A percentile compares a stretch with the other conserved stretches of the same genome.
These are phyloP conservation scores for Pseudopyrenochaeta lycopersici DNA, from an alignment of 2,329 filamentous ascomycete species.

Conservation along the genomic window DNA sequence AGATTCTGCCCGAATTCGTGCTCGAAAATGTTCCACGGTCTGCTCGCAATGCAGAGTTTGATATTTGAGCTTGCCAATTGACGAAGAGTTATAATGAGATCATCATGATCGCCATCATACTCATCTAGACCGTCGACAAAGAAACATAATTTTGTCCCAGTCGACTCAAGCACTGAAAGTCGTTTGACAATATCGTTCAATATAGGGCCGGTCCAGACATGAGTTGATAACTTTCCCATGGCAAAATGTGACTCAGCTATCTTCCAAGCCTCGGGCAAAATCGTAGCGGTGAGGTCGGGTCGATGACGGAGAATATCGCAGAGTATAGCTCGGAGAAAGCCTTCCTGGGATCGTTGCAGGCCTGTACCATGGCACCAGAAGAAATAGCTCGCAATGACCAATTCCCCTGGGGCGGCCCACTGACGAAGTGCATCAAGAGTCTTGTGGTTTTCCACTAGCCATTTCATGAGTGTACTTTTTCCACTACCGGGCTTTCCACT, in stretches of 20 bases:
- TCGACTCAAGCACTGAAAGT: too few relatives aligned
- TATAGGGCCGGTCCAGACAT: too few relatives aligned
- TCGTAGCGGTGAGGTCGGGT: conserved; percentile 10
- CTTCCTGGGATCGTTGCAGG: conserved; percentile 34
- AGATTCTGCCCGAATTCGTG: background rate
- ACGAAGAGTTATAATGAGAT: conserved; percentile 9
- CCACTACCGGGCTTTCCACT: conserved; percentile 48
- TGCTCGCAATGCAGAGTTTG: conserved; percentile 25
- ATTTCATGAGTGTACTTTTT: conserved; percentile 48
- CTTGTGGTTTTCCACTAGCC: conserved; percentile 17
- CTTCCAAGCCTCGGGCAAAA: background rate
- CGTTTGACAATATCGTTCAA: too few relatives aligned
- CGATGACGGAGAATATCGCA: conserved; percentile 16
- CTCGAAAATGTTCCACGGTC: conserved; percentile 5
- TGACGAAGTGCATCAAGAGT: conserved; percentile 18
- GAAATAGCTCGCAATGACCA: conserved; percentile 32
- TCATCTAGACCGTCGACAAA: conserved; percentile 33
- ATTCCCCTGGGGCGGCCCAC: conserved; percentile 20
- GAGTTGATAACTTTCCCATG: too few relatives aligned
- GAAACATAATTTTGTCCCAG: background rate
- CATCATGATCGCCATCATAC: conserved; percentile 20
- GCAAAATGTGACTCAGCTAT: too few relatives aligned
- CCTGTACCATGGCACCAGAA: conserved; percentile 42
- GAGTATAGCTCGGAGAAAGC: conserved; percentile 34
- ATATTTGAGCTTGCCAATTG: conserved; percentile 2